A percentile compares a stretch with the other conserved stretches of the same genome.
These are phyloP conservation scores for Cryptococcus wingfieldii DNA, from an alignment of 1,284 basidiomycete genomes.

Conservation along the genomic window DNA sequence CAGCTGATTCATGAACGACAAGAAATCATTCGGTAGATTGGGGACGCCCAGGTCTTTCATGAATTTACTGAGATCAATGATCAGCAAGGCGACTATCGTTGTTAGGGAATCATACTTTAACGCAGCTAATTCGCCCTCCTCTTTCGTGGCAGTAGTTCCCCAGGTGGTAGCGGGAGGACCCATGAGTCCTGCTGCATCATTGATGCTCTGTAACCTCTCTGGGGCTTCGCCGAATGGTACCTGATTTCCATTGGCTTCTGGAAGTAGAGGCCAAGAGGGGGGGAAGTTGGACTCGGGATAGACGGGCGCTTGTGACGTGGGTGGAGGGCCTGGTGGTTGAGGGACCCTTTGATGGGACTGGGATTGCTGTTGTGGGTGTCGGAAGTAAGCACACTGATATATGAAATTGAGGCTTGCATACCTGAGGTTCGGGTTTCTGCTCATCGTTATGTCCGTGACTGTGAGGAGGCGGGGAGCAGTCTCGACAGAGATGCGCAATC, in stretches of 20 bases:
- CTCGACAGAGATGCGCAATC: slow-evolving; percentile 84
- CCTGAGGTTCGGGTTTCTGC: slow-evolving; percentile 12
- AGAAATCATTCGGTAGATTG: slow-evolving; percentile 41
- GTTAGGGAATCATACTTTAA: slow-evolving; percentile 21
- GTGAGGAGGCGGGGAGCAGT: slow-evolving; percentile 60
- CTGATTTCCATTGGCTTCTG: slow-evolving; percentile 16
- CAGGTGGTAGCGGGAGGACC: slow-evolving; percentile 4
- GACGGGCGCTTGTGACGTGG: slow-evolving; percentile 11
- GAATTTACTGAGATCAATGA: slow-evolving; percentile 33
- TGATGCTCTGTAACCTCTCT: slow-evolving; percentile 1
- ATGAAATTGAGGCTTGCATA: neutral
- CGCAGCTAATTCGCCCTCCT: slow-evolving; percentile 34
- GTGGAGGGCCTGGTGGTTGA: neutral
- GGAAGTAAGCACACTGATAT: neutral
- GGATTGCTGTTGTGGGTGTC: slow-evolving; percentile 1
- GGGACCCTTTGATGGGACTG: slow-evolving; percentile 5
- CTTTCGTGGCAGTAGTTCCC: slow-evolving; percentile 9
- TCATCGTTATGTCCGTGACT: slow-evolving; percentile 31
- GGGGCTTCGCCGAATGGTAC: slow-evolving; percentile 7
- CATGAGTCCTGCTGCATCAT: neutral
- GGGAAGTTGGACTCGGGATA: slow-evolving; percentile 34
- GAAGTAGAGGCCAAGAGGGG: slow-evolving; percentile 38
- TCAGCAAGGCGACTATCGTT: neutral
- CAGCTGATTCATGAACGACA: slow-evolving; percentile 18
- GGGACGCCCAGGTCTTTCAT: slow-evolving; percentile 45